A percentile compares a stretch with the other conserved stretches of the same genome.
Conservation (phyloP, 208 protist genomes). For the Crithidia brevicula region DNA sequence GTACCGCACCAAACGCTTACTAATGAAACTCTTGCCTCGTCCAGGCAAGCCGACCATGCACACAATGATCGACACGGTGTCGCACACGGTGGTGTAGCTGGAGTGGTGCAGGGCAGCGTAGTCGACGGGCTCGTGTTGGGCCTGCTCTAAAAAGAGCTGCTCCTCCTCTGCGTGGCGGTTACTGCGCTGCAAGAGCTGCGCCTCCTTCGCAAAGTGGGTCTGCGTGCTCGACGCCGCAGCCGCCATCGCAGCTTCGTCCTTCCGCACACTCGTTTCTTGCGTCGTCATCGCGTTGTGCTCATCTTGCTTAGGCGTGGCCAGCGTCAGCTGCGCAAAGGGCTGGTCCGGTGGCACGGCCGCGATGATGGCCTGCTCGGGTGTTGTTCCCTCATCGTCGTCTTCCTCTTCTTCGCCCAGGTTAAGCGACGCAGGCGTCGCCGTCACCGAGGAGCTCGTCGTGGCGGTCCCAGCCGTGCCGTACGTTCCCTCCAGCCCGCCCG, state of each 20-base stretch:
- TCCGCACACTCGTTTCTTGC: background rate
- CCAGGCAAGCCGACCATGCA: slow-evolving; percentile 91
- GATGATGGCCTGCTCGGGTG: background rate
- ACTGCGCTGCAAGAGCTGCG: slow-evolving; percentile 7
- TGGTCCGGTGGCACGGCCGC: background rate
- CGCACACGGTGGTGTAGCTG: slow-evolving; percentile 79
- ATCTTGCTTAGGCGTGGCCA: background rate
- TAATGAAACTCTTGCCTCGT: slow-evolving; percentile 91
- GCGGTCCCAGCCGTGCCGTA: background rate
- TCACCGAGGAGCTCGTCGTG: background rate
- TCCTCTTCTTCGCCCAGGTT: background rate
- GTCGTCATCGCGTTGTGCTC: background rate
- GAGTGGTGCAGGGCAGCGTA: slow-evolving; percentile 46
- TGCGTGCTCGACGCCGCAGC: background rate
- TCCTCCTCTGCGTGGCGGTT: slow-evolving; percentile 15
- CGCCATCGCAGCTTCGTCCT: background rate
- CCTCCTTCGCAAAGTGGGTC: background rate
- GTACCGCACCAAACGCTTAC: slow-evolving; percentile 83
- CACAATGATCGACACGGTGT: slow-evolving; percentile 83
- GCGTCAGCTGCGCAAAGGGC: background rate
- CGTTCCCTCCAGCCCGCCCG: no score
- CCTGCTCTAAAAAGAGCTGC: slow-evolving; percentile 23
- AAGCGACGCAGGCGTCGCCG: background rate
- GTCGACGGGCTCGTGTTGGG: slow-evolving; percentile 13
- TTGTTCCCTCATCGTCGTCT: background rate